A percentile compares a stretch with the other conserved stretches of the same genome.
Conservation (phyloP, 2,329 filamentous ascomycete genomes). For the Trichoderma afroharzianum region DNA sequence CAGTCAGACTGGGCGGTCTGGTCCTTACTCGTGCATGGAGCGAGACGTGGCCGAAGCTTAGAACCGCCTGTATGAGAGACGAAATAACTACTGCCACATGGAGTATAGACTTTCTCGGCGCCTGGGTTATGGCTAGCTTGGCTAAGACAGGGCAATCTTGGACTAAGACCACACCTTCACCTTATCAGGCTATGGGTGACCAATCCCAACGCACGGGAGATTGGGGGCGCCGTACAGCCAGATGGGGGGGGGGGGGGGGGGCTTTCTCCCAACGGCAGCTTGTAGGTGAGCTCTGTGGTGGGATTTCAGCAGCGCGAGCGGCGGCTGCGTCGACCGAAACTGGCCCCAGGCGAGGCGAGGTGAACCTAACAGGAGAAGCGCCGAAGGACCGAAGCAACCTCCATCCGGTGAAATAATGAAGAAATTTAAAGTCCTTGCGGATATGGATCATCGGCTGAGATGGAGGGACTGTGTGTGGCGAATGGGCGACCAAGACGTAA, state of each 20-base stretch:
- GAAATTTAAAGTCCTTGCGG: background rate
- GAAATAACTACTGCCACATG: background rate
- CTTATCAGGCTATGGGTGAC: constrained; percentile 17
- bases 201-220: constrained; percentile 2
- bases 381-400: constrained; percentile 12
- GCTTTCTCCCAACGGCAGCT: background rate
- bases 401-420: background rate
- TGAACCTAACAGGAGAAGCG: constrained; percentile 7
- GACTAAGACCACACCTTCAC: constrained; percentile 6
- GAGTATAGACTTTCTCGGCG: constrained; percentile 14
- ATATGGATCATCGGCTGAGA: constrained; percentile 9
- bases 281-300: background rate
- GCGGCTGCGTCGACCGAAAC: constrained; percentile 9
- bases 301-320: constrained; percentile 14
- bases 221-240: background rate
- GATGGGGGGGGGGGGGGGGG: constrained; percentile 2
- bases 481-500: constrained; percentile 28
- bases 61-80: background rate
- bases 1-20: background rate
- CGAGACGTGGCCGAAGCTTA: constrained; percentile 16
- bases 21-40: constrained; percentile 6
- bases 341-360: background rate
- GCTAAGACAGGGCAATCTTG: constrained; percentile 18
- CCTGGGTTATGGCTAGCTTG: constrained; percentile 8
- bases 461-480: constrained; percentile 18